Evolutionary conservation across 805 yeast species (phyloP).

Genomic region (Starmerella riodocensis): DNA sequence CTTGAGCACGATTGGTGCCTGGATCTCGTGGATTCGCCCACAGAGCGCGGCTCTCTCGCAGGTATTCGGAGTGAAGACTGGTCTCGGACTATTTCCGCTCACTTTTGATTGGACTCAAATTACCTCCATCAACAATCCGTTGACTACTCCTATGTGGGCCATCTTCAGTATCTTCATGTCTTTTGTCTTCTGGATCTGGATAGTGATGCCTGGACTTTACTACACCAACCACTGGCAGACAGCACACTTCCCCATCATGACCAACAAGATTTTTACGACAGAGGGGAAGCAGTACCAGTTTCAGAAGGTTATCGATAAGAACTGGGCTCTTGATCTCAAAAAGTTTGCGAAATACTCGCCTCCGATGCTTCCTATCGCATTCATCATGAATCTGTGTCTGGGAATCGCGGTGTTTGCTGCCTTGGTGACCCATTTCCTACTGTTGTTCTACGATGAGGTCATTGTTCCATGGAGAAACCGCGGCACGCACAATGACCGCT

Average conservation of each 20-base stretch:
- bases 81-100: slow-evolving; percentile 53
- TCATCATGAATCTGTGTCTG: slow-evolving; percentile 45
- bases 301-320: slow-evolving; percentile 35
- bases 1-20: slow-evolving; percentile 39
- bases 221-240: slow-evolving; percentile 45
- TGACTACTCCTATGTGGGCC: slow-evolving; percentile 46
- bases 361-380: slow-evolving; percentile 47
- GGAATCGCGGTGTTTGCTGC: slow-evolving; percentile 54
- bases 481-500: slow-evolving; percentile 36
- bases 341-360: slow-evolving; percentile 52
- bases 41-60: slow-evolving; percentile 46
- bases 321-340: slow-evolving; percentile 33
- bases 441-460: slow-evolving; percentile 45
- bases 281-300: slow-evolving; percentile 40
- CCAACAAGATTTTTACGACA: slow-evolving; percentile 40
- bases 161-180: slow-evolving; percentile 35
- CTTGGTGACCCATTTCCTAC: slow-evolving; percentile 42
- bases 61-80: slow-evolving; percentile 50
- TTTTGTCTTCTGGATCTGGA: slow-evolving; percentile 39
- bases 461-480: slow-evolving; percentile 27
- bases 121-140: slow-evolving; percentile 40
- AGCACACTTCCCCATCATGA: slow-evolving; percentile 42
- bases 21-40: slow-evolving; percentile 53
- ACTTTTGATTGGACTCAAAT: slow-evolving; percentile 62
- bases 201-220: slow-evolving; percentile 29